Base-by-base conservation (phyloP, 75 land plant genomes). In the Sequoiadendron giganteum region DNA sequence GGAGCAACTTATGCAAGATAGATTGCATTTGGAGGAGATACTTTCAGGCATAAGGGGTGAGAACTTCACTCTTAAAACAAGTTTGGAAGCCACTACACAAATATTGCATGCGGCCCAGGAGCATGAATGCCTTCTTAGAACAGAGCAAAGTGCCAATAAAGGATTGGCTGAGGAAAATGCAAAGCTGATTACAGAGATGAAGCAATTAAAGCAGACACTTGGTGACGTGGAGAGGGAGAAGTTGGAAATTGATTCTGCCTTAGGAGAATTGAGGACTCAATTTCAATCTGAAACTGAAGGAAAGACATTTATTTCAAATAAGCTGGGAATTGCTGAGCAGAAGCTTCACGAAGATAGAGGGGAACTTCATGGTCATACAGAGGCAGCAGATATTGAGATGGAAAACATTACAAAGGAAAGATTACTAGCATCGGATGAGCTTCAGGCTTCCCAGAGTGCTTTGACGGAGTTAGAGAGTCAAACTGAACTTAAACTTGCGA, bases 401-500 rank as follows among this genome's bases (percentile, higher is more conserved):
- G 77, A 73, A 73, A 73, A 73, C 14, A 2, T 34, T 13, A 34
- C 2, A 34, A 73, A 73, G 38, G 38, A 32, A 73, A 34, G 38
- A 73, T 10, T 34, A 10, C 77, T 32, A 34, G 14, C 34, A 73
- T 16, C 11, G 38, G 38, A 73, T 73, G 77, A 73, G 0, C 14
- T 32, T 73, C 11, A 10, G 38, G 38, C 38, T 30, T 73, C 77
- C 77, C 34, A 73, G 38, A 73, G 77, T 34, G 5, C 87, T 30
- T 85, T 88, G 87, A 86, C 45, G 87, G 72, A 30, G 58, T 83
- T 36, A 10, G 84, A 43, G 5, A 42, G 48, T 85, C 87, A 88
- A 42, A 25, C 65, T 48, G 88, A 55, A 36, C 39, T 56, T 81
- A 85, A 56, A 38, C 5, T 87, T 21, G 61, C 38, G 34, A 32